Base-by-base conservation (phyloP, 805 yeast species). In the Nakazawaea laoshanensis region DNA sequence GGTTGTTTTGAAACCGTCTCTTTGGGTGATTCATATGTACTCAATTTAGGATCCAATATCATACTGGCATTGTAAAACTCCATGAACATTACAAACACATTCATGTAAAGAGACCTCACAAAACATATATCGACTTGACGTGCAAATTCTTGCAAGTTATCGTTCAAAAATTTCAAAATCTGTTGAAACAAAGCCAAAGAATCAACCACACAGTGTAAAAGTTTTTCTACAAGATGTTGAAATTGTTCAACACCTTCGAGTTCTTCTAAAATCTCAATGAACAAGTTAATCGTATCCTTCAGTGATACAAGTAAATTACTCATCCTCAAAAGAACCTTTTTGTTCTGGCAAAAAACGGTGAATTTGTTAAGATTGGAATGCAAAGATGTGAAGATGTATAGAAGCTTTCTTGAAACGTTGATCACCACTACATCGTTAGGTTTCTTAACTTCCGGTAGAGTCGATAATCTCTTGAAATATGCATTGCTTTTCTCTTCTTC, bases 61-160 rank as follows among this genome's bases (percentile, higher is more conserved):
- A 55, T 61, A 64, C 77, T 77, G 0, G 87, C 82, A 49, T 82
- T 82, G 43, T 63, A 66, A 32, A 82, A 57, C 50, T 82, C 92
- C 35, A 70, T 67, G 40, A 80, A 70, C 1, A 83, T 67, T 21
- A 83, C 79, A 45, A 68, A 69, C 7, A 77, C 44, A 5, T 77
- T 67, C 51, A 80, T 56, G 39, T 76, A 67, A 28, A 80, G 63
- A 65, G 77, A 67, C 40, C 89, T 57, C 8, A 79, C 63, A 45
- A 76, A 77, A 40, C 81, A 70, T 11, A 77, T 62, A 48, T 81
- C 88, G 24, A 73, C 67, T 27, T 65, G 68, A 24, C 61, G 64
- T n/a, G 74, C 67, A 43, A 77, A 68, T 0, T 59, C 42, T 1
- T 55, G 46, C 30, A 72, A 59, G 45, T 72, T 66, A 2, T 65